These are phyloP conservation scores for Myxozyma monticola DNA, from an alignment of 805 yeast species.

Conservation along the genomic window DNA sequence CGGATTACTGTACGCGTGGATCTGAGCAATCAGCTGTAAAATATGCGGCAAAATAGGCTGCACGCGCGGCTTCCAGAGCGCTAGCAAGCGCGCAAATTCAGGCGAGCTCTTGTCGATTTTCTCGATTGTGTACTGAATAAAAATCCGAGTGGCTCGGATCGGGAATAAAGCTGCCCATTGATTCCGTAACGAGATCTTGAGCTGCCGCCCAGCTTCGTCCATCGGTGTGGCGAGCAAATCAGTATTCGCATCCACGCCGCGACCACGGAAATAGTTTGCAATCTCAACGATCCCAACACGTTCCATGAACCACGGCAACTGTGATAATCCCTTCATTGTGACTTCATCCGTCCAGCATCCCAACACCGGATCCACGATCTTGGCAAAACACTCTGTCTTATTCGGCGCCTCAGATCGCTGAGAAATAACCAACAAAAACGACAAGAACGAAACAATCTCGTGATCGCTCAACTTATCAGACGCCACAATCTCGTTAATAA, in stretches of 20 bases:
- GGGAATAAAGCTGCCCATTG: conserved; percentile 96
- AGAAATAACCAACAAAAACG: conserved; percentile 87
- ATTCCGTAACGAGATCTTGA: conserved; percentile 77
- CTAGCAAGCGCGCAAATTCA: conserved; percentile 67
- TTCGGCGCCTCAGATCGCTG: conserved; percentile 67
- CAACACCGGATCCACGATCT: conserved; percentile 91
- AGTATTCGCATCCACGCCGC: conserved; percentile 77
- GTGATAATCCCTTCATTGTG: conserved; percentile 84
- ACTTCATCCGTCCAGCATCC: conserved; percentile 89
- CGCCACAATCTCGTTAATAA: conserved; percentile 67
- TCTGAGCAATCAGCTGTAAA: conserved; percentile 79
- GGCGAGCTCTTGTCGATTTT: conserved; percentile 76
- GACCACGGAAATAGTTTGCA: conserved; percentile 80
- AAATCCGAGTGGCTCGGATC: conserved; percentile 89
- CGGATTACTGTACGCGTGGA: conserved; percentile 93
- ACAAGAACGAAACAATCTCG: conserved; percentile 90
- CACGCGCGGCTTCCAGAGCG: conserved; percentile 89
- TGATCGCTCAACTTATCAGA: conserved; percentile 77
- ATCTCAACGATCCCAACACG: conserved; percentile 91
- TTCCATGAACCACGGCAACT: conserved; percentile 98
- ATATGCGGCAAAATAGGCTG: conserved; percentile 91
- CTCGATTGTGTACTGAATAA: conserved; percentile 93
- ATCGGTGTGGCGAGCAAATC: conserved; percentile 74
- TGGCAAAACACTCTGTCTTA: conserved; percentile 74
- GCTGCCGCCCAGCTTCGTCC: conserved; percentile 81